A percentile compares a stretch with the other conserved stretches of the same genome.
Evolutionary conservation across 2,329 filamentous ascomycete genomes (phyloP).

Genomic region (Sporothrix mexicana): DNA sequence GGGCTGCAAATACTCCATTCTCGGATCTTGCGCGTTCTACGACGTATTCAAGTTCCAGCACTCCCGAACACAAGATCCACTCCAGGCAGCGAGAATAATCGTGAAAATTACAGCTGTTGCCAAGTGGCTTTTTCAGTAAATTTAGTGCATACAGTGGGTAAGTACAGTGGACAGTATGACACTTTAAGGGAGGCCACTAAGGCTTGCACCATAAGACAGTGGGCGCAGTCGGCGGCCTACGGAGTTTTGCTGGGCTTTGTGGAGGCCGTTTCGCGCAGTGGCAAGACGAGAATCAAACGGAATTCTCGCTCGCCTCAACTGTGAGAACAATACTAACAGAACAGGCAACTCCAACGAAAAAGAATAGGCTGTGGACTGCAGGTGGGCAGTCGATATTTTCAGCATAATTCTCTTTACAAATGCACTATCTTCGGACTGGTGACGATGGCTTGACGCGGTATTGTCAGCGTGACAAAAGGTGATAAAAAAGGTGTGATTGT

Average conservation of each 20-base stretch:
- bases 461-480: background rate
- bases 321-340: background rate
- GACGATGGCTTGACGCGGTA: background rate
- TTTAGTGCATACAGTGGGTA: slow-evolving; percentile 9
- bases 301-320: background rate
- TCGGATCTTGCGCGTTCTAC: background rate
- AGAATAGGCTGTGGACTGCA: slow-evolving; percentile 15
- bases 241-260: background rate
- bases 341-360: slow-evolving; percentile 12
- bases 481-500: background rate
- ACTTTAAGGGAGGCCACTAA: background rate
- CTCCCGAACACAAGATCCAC: slow-evolving; percentile 2
- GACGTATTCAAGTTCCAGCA: slow-evolving; percentile 7
- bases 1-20: background rate
- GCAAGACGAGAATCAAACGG: slow-evolving; percentile 7
- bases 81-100: slow-evolving; percentile 11
- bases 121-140: background rate
- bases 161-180: background rate
- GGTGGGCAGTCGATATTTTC: background rate
- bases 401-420: background rate
- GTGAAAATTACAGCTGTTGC: background rate
- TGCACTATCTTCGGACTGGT: background rate
- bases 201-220: background rate
- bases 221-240: background rate
- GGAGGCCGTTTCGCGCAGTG: background rate